Evolutionary conservation across 2,329 filamentous ascomycete species (phyloP).

Genomic region (Plenodomus lindquistii): DNA sequence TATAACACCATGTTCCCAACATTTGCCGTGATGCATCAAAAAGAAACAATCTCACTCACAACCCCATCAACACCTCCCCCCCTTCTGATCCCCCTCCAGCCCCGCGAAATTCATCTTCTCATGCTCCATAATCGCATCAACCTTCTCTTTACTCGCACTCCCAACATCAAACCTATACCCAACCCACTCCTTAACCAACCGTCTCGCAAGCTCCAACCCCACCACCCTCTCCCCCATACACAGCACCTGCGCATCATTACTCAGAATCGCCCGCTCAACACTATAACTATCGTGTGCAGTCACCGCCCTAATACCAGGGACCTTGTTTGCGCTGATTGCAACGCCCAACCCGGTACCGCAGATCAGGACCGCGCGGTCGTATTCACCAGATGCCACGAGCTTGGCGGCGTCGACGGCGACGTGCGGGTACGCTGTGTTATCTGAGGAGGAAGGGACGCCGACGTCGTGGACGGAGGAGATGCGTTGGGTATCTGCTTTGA

Average conservation of each 20-base stretch:
- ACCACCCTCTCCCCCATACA: constrained; percentile 86
- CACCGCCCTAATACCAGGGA: constrained; percentile 81
- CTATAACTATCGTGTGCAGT: constrained; percentile 86
- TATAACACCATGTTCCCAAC: too few relatives aligned
- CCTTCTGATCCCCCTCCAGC: constrained; percentile 19
- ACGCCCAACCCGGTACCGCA: constrained; percentile 88
- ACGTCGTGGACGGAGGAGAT: constrained; percentile 74
- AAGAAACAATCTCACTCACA: too few relatives aligned
- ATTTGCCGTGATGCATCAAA: too few relatives aligned
- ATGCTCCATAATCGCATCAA: constrained; percentile 54
- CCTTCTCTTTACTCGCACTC: constrained; percentile 64
- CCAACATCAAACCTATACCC: constrained; percentile 77
- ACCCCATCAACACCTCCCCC: constrained; percentile 1
- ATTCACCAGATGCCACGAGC: constrained; percentile 64
- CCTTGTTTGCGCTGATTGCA: constrained; percentile 87
- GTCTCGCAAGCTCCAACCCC: constrained; percentile 76
- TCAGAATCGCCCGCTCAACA: constrained; percentile 78
- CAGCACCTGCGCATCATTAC: constrained; percentile 84
- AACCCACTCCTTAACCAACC: constrained; percentile 80
- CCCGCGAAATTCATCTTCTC: constrained; percentile 46
- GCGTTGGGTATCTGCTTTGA: constrained; percentile 64
- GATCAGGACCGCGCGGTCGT: constrained; percentile 78
- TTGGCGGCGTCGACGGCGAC: constrained; percentile 73
- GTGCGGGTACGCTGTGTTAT: constrained; percentile 83
- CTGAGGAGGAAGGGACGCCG: constrained; percentile 65